Conservation (phyloP, 495 filamentous ascomycete genomes). For the Aspergillus bertholletiae region DNA sequence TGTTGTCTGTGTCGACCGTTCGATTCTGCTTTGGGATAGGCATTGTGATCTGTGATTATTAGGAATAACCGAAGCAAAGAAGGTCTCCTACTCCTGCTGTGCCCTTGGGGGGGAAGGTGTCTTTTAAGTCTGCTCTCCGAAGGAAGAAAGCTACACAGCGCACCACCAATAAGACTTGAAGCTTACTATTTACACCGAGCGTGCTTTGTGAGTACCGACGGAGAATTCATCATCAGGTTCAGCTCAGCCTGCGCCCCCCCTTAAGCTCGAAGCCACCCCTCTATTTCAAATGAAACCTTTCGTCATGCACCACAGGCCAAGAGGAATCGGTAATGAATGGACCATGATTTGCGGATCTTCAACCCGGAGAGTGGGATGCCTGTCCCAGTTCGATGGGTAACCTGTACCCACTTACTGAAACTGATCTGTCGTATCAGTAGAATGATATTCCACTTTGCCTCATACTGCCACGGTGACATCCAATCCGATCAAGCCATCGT, state of each 20-base stretch:
- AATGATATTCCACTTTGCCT: neutral
- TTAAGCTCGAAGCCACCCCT: neutral
- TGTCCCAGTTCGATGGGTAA: neutral
- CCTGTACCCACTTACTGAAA: neutral
- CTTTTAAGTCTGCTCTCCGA: conserved; percentile 1
- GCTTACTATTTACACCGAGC: neutral
- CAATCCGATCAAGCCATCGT: neutral
- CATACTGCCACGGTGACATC: neutral
- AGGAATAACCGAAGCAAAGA: neutral
- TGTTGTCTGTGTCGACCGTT: conserved; percentile 9
- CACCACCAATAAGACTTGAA: neutral
- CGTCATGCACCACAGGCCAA: neutral
- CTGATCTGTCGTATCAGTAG: neutral
- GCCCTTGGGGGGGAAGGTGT: neutral
- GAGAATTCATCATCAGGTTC: neutral
- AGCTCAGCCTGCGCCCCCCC: neutral
- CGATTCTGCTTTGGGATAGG: neutral
- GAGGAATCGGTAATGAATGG: neutral
- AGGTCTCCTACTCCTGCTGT: neutral
- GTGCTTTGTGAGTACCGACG: neutral
- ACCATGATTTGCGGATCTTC: neutral
- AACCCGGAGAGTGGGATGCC: neutral
- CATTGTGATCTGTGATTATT: neutral
- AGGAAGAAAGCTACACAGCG: neutral
- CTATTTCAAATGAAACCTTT: neutral